Evolutionary conservation across 1,139 yeast species (phyloP).

Genomic region (Protomyces macrosporus): DNA sequence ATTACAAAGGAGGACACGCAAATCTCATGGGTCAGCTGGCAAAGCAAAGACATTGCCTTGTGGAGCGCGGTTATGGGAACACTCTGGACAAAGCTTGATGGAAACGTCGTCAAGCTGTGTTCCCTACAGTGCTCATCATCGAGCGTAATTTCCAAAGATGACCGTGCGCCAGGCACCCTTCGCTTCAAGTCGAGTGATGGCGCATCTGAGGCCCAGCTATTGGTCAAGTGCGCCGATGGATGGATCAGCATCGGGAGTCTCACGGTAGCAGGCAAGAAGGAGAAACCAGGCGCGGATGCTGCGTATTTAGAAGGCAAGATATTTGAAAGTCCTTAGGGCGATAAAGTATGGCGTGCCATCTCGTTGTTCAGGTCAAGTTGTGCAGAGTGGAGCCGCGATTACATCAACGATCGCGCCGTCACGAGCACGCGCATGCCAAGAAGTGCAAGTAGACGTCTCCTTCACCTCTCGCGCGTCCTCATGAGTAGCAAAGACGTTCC

Average conservation of each 20-base stretch:
- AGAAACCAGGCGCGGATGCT: background rate
- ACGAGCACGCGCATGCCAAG: background rate
- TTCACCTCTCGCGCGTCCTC: background rate
- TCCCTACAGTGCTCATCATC: background rate
- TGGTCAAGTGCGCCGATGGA: constrained; percentile 1
- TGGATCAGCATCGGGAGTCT: constrained; percentile 11
- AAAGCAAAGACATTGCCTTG: background rate
- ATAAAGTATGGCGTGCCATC: too few species aligned
- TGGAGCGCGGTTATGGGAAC: constrained; percentile 10
- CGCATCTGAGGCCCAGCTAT: background rate
- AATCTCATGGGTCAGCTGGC: constrained; percentile 10
- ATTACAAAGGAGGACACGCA: constrained; percentile 10
- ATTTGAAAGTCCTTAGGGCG: background rate
- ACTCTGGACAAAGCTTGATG: constrained; percentile 10
- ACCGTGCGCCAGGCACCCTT: background rate
- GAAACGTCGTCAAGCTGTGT: constrained; percentile 8
- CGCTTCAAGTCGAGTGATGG: background rate
- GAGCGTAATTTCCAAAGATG: background rate
- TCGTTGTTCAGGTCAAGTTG: too few species aligned
- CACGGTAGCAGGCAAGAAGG: constrained; percentile 15
- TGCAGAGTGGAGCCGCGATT: background rate
- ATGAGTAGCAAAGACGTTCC: background rate
- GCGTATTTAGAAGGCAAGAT: constrained; percentile 1
- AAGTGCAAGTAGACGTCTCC: background rate
- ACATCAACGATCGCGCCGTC: background rate